These are phyloP conservation scores for Boletellus sp. DNA, from an alignment of 768 basidiomycete genomes.

Conservation along the genomic window DNA sequence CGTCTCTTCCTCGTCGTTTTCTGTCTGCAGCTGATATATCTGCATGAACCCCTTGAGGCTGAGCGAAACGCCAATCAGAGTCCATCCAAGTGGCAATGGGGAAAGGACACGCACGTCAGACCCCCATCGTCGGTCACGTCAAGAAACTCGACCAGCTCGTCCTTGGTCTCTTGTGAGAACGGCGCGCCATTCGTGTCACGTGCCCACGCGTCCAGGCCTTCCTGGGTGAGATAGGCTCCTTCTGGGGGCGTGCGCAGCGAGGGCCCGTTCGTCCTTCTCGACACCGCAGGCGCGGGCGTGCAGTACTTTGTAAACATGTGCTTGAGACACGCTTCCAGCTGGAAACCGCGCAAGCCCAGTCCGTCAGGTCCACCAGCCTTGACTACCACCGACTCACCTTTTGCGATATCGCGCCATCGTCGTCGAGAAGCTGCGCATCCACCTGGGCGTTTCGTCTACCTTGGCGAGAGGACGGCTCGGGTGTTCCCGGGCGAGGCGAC, in stretches of 20 bases:
- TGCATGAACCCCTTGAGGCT: constrained; percentile 81
- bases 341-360: neutral
- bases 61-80: neutral
- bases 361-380: neutral
- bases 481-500: constrained; percentile 56
- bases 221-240: constrained; percentile 53
- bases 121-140: constrained; percentile 69
- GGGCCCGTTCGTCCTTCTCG: constrained; percentile 19
- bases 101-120: constrained; percentile 55
- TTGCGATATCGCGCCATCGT: constrained; percentile 64
- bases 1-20: constrained; percentile 80
- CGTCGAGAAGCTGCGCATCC: constrained; percentile 59
- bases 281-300: constrained; percentile 36
- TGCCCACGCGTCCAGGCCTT: constrained; percentile 73
- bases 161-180: constrained; percentile 73
- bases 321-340: constrained; percentile 68
- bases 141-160: constrained; percentile 71
- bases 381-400: constrained; percentile 40
- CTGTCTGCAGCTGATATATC: constrained; percentile 81
- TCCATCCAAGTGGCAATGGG: neutral
- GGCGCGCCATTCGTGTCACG: constrained; percentile 77
- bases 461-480: constrained; percentile 58
- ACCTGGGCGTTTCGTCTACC: constrained; percentile 51
- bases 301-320: constrained; percentile 83
- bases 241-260: constrained; percentile 44